Evolutionary conservation across 768 basidiomycete species (phyloP), one percentile per base, ranked within the genome.

Genomic region (Boletales sp.): DNA sequence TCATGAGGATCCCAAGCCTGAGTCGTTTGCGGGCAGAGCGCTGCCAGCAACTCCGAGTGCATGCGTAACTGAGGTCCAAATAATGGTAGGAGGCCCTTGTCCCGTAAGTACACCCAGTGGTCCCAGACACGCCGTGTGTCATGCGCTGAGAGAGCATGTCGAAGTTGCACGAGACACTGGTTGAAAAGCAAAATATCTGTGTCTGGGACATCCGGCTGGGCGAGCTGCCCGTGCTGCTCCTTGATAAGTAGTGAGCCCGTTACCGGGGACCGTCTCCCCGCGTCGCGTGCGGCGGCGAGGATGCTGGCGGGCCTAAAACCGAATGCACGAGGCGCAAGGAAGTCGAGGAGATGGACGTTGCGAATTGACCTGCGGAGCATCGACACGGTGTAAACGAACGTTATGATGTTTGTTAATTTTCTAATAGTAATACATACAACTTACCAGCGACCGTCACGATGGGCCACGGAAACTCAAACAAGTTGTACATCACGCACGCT

Each of bases 401-500:
- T 33, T 30, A 13, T 13, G 19, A 18, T 41, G 31, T 54, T 55
- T 45, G 43, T 42, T n/a, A 39, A 21, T 51, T 30, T 43, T 51
- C 55, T 40, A 38, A 12, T 19, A 32, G 30, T 12, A 28, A 28
- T 28, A 28, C 25, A 28, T 28, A 28, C 25, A 28, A 28, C 25
- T 28, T 28, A 28, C 25, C 25, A 28, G 25, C 25, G 25, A 28
- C 25, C 28, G 8, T 14, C 52, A 46, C 40, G 50, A 90, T 90
- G 87, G 87, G 90, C 44, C 89, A 92, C 74, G 90, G 90, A 66
- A 90, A 88, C 63, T 87, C 86, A 31, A 75, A 81, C 76, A 91
- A 91, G 67, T 71, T 93, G 28, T 93, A 93, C 65, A 87, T 94
- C 64, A 94, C 90, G 4, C 90, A 93, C 63, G 84, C 87, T 19